These are phyloP conservation scores for Chenopodium quinoa DNA, from an alignment of 148 eudicot species.

Conservation along the genomic window DNA sequence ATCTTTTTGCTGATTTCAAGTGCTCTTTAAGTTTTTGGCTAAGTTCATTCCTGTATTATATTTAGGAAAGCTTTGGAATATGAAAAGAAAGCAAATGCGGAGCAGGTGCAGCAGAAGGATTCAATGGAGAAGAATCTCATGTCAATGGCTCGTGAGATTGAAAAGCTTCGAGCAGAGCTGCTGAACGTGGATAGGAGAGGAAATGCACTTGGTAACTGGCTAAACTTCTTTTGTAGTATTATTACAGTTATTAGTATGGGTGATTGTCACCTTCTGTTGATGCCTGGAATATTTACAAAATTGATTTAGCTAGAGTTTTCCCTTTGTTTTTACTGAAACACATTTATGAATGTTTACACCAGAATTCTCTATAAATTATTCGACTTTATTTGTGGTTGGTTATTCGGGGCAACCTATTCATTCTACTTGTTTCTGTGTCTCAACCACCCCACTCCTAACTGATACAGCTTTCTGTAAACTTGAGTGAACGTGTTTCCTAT, in stretches of 20 bases:
- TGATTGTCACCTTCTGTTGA: background rate
- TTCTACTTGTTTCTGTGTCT: background rate
- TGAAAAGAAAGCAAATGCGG: constrained; percentile 78
- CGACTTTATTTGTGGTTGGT: background rate
- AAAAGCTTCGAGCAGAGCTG: constrained; percentile 74
- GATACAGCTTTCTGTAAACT: too few species aligned
- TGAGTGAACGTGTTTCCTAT: background rate
- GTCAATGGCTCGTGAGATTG: constrained; percentile 77
- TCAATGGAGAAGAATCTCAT: constrained; percentile 78
- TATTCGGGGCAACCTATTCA: background rate
- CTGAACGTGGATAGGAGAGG: constrained; percentile 50
- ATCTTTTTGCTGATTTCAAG: background rate
- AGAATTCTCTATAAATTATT: background rate
- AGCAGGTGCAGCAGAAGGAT: constrained; percentile 61
- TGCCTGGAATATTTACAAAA: background rate
- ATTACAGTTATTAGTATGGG: background rate
- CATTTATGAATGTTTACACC: background rate
- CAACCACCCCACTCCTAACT: background rate
- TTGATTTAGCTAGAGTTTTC: background rate
- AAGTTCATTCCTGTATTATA: constrained; percentile 11
- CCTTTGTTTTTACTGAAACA: background rate
- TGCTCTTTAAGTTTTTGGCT: background rate
- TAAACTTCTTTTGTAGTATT: constrained; percentile 8
- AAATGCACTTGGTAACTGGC: constrained; percentile 45
- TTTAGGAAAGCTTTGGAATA: constrained; percentile 71